Conservation (phyloP, 306 rosid species). For the Hippophae gyantsensis region DNA sequence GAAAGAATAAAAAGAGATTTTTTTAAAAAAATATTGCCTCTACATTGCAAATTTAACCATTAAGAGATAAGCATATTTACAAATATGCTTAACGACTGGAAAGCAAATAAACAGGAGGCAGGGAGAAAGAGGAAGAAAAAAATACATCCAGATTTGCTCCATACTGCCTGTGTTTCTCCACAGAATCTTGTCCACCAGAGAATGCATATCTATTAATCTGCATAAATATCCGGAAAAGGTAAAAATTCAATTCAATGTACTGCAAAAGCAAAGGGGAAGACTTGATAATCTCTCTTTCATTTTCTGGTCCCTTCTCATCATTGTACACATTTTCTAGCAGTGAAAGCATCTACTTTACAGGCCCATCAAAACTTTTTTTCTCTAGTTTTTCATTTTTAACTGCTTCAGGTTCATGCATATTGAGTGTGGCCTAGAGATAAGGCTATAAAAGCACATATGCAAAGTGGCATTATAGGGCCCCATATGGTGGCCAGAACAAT, state of each 20-base stretch:
- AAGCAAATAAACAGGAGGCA: background rate
- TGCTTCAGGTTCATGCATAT: too few relatives aligned
- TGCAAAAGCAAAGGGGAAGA: background rate
- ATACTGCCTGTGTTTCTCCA: constrained; percentile 70
- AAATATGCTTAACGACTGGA: too few relatives aligned
- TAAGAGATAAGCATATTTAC: too few relatives aligned
- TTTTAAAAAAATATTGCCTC: too few relatives aligned
- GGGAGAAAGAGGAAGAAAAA: background rate
- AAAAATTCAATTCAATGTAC: background rate
- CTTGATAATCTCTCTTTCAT: background rate
- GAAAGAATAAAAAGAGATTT: too few relatives aligned
- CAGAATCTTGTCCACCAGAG: constrained; percentile 93
- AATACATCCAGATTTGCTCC: constrained; percentile 90
- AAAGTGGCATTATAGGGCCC: background rate
- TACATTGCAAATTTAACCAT: too few relatives aligned
- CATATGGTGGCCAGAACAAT: background rate
- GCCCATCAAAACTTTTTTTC: background rate
- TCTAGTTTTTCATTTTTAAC: background rate
- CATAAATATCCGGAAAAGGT: constrained; percentile 19
- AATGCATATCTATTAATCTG: constrained; percentile 79
- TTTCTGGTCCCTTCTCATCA: background rate
- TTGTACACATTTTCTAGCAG: background rate
- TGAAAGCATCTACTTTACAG: background rate
- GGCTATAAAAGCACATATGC: background rate
- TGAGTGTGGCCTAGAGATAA: background rate